phyloP scores from a whole-genome alignment of 2,329 filamentous ascomycete species.

The Arthrobotrys pseudoclavata region DNA sequence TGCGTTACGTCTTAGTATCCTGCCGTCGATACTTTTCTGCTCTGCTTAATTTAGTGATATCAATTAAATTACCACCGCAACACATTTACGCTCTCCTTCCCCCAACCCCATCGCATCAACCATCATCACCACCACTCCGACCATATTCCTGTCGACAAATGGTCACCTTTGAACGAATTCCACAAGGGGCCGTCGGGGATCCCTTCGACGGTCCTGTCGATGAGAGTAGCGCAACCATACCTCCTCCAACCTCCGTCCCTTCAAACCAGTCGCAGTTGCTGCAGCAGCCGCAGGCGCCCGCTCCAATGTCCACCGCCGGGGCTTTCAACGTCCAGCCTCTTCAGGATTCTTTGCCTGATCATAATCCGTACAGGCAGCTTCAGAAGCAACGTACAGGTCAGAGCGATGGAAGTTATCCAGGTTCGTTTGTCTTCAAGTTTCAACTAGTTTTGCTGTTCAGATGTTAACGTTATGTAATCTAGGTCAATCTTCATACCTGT shows the following conservation, averaged over 20 bases:
- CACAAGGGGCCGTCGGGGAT: slow-evolving; percentile 28
- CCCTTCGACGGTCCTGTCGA: slow-evolving; percentile 36
- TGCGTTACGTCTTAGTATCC: not conserved
- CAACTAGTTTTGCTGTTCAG: not conserved
- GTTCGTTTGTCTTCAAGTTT: slow-evolving; percentile 14
- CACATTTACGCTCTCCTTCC: slow-evolving; percentile 12
- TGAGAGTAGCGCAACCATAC: not conserved
- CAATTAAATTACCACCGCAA: slow-evolving; percentile 32
- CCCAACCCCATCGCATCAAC: slow-evolving; percentile 14
- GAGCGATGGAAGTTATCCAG: slow-evolving; percentile 50
- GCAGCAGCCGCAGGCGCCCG: slow-evolving; percentile 14
- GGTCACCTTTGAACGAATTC: slow-evolving; percentile 47
- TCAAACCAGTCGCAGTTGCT: slow-evolving; percentile 21
- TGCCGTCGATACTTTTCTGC: not conserved
- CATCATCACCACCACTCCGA: slow-evolving; percentile 1
- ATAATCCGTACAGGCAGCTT: slow-evolving; percentile 53
- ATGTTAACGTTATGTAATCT: not conserved
- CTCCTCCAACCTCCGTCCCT: slow-evolving; percentile 7
- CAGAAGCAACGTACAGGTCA: slow-evolving; percentile 56
- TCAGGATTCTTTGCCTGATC: slow-evolving; percentile 50
- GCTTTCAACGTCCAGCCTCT: slow-evolving; percentile 41
- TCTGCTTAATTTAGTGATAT: not conserved
- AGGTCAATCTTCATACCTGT: slow-evolving; percentile 51
- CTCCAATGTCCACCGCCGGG: slow-evolving; percentile 18
- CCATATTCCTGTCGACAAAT: slow-evolving; percentile 29